phyloP scores from a whole-genome alignment of 352 stramenopile species.

The Globisporangium viniferum region DNA sequence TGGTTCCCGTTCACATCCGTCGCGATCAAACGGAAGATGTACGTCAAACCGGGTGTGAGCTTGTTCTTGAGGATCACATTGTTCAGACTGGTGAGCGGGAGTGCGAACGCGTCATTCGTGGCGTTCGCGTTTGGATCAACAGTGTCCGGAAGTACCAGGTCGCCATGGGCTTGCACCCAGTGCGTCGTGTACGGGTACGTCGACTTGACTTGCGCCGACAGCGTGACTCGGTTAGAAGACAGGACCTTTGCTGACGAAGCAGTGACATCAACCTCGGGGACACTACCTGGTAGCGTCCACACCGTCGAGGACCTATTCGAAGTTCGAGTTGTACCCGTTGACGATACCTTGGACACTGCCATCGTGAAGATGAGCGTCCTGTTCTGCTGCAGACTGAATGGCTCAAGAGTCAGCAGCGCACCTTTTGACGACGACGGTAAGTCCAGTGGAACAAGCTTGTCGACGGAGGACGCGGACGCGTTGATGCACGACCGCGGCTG shows the following conservation, averaged over 20 bases:
- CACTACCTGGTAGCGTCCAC: constrained; percentile 45
- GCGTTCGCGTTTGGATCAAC: constrained; percentile 21
- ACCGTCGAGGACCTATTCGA: constrained; percentile 28
- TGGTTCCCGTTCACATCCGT: constrained; percentile 48
- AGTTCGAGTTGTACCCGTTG: neutral
- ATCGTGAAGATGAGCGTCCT: constrained; percentile 50
- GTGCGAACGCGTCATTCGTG: constrained; percentile 36
- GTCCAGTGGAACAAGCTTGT: constrained; percentile 15
- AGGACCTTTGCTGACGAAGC: constrained; percentile 42
- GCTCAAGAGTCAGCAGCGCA: constrained; percentile 29
- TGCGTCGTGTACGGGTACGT: constrained; percentile 55
- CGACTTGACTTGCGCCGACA: constrained; percentile 40
- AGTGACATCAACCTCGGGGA: constrained; percentile 37
- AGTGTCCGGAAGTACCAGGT: constrained; percentile 37
- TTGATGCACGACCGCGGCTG: constrained; percentile 21
- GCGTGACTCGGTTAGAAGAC: constrained; percentile 32
- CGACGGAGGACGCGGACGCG: constrained; percentile 15
- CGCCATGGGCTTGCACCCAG: constrained; percentile 59
- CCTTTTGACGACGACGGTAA: constrained; percentile 10
- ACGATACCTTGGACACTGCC: constrained; percentile 27
- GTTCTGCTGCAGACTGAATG: constrained; percentile 40
- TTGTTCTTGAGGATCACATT: constrained; percentile 54
- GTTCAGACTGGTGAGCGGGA: constrained; percentile 48
- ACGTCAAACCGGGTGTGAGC: constrained; percentile 60
- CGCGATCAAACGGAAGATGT: constrained; percentile 58